These are phyloP conservation scores for Yarrowia alimentaria DNA, from an alignment of 805 yeast genomes.

Conservation along the genomic window DNA sequence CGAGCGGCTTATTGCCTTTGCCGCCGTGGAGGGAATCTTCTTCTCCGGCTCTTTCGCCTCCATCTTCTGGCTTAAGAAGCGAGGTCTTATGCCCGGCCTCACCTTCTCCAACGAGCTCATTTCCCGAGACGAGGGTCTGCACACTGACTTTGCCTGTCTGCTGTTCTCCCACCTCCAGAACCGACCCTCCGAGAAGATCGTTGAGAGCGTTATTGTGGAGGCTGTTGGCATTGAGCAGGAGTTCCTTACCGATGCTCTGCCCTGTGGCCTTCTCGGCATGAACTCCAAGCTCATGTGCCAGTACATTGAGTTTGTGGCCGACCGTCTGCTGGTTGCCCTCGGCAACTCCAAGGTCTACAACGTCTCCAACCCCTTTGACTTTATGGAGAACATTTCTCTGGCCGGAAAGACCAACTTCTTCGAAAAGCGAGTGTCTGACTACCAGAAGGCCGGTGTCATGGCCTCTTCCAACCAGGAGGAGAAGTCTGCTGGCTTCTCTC, in stretches of 20 bases:
- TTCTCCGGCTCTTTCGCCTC: conserved; percentile 98
- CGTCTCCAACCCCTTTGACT: conserved; percentile 91
- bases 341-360: conserved; percentile 90
- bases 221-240: conserved; percentile 94
- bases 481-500: conserved; percentile 60
- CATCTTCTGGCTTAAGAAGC: conserved; percentile 97
- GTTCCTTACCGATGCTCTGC: conserved; percentile 92
- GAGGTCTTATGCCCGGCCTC: conserved; percentile 98
- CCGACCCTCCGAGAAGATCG: conserved; percentile 77
- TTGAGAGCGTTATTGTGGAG: conserved; percentile 85
- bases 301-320: conserved; percentile 97
- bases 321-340: conserved; percentile 83
- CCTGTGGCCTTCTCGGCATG: conserved; percentile 92
- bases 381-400: conserved; percentile 97
- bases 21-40: conserved; percentile 98
- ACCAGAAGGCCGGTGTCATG: conserved; percentile 99
- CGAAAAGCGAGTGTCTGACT: conserved; percentile 97
- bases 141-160: conserved; percentile 96
- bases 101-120: conserved; percentile 97
- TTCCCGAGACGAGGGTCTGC: conserved; percentile 98
- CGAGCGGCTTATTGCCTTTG: conserved; percentile 96
- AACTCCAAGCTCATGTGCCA: conserved; percentile 92
- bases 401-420: conserved; percentile 99
- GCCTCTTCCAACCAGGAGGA: conserved; percentile 46
- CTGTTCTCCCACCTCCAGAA: conserved; percentile 88